phyloP scores from a whole-genome alignment of 129 eudicot genomes.

The Pittosporum tobira region DNA sequence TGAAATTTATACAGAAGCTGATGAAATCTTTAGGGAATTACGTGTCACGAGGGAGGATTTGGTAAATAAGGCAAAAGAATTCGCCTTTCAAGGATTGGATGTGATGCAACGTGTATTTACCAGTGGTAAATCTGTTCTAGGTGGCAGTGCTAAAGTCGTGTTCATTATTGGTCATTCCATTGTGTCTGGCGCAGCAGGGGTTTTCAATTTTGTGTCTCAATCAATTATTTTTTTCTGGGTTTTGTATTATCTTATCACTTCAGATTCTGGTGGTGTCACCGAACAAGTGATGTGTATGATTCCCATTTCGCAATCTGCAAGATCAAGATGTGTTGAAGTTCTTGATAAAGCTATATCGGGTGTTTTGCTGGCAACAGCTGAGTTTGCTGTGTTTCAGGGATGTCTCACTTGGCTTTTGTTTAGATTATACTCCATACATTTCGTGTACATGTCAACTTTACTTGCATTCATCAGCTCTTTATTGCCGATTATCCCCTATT shows the following conservation, averaged over 20 bases:
- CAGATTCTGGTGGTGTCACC: constrained; percentile 83
- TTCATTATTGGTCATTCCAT: constrained; percentile 43
- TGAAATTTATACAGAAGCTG: constrained; percentile 52
- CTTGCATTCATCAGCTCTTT: constrained; percentile 69
- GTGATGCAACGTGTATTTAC: constrained; percentile 57
- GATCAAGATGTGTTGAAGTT: constrained; percentile 66
- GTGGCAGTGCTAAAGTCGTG: constrained; percentile 61
- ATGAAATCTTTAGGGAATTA: constrained; percentile 42
- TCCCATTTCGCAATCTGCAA: constrained; percentile 50
- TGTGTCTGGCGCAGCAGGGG: constrained; percentile 67
- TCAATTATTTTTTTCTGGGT: constrained; percentile 82
- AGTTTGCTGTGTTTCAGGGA: constrained; percentile 80
- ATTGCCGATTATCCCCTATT: constrained; percentile 62
- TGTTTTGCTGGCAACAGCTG: constrained; percentile 64
- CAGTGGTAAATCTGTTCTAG: constrained; percentile 56
- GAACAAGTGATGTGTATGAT: constrained; percentile 69
- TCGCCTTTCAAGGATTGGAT: constrained; percentile 69
- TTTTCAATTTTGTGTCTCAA: constrained; percentile 64
- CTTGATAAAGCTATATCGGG: constrained; percentile 79
- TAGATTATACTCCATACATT: constrained; percentile 62
- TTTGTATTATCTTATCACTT: constrained; percentile 66
- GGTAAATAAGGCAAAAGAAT: constrained; percentile 65
- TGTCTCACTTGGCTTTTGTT: constrained; percentile 87
- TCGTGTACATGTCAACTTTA: constrained; percentile 70
- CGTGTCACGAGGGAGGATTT: constrained; percentile 43